phyloP scores from a whole-genome alignment of 345 rosid species.

The Ceriops zippeliana region DNA sequence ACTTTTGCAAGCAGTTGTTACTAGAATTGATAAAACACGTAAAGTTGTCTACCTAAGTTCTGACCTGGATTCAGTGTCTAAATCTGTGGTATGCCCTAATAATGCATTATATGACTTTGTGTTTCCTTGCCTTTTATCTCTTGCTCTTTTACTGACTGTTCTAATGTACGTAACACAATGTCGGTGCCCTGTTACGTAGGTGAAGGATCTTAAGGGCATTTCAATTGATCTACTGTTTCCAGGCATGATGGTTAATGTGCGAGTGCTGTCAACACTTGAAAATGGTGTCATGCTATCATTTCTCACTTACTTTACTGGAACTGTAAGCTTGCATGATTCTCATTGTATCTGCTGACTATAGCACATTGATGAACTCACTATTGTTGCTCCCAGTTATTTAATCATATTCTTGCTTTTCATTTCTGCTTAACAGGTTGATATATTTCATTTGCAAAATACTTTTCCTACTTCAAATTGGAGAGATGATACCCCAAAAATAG shows the following conservation, averaged over 20 bases:
- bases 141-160: not conserved
- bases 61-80: conserved; percentile 63
- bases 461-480: conserved; percentile 68
- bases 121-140: conserved; percentile 2
- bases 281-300: conserved; percentile 86
- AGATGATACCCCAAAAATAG: conserved; percentile 67
- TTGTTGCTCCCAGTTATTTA: not conserved
- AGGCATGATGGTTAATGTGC: conserved; percentile 92
- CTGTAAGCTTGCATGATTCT: conserved; percentile 53
- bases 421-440: conserved; percentile 59
- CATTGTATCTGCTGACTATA: conserved; percentile 1
- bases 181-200: conserved; percentile 40
- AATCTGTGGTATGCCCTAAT: conserved; percentile 50
- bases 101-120: not conserved
- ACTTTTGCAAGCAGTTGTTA: conserved; percentile 76
- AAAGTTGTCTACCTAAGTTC: conserved; percentile 70
- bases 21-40: conserved; percentile 61
- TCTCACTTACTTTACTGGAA: conserved; percentile 89
- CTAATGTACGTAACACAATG: conserved; percentile 1
- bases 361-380: not conserved
- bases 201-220: conserved; percentile 82
- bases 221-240: conserved; percentile 92
- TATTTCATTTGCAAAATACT: conserved; percentile 66
- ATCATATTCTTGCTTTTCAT: not conserved
- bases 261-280: conserved; percentile 79